These are phyloP conservation scores for Oxyria digyna DNA, from an alignment of 148 eudicot genomes.

Conservation along the genomic window DNA sequence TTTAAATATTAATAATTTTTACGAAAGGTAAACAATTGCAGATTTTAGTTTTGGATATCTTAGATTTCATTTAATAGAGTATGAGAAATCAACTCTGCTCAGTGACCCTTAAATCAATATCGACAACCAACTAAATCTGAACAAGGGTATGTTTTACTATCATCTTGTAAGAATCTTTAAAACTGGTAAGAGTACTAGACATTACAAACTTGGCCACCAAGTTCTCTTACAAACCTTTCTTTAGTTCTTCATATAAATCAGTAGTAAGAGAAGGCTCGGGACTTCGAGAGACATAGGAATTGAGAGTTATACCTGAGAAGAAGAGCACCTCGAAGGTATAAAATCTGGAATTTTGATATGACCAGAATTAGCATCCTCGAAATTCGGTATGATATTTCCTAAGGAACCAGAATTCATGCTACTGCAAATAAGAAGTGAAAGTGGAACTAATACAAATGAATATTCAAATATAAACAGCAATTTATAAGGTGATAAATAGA, in stretches of 20 bases:
- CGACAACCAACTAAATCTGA: not conserved
- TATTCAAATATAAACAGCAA: not conserved
- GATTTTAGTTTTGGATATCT: not conserved
- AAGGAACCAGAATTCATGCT: slow-evolving; percentile 11
- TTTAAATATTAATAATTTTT: not conserved
- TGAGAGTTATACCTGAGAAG: slow-evolving; percentile 29
- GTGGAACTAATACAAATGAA: not conserved
- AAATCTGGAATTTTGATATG: slow-evolving; percentile 10
- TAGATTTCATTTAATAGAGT: not conserved
- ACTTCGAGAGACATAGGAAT: not conserved
- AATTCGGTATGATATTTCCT: not conserved
- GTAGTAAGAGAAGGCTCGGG: slow-evolving; percentile 2
- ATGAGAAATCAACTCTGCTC: not conserved
- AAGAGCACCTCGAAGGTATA: slow-evolving; percentile 22
- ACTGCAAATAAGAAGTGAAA: slow-evolving; percentile 13
- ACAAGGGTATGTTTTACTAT: not conserved
- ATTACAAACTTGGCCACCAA: not conserved
- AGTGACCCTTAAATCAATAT: not conserved
- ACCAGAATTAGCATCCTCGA: slow-evolving; percentile 12
- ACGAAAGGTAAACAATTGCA: not conserved
- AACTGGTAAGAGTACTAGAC: not conserved
- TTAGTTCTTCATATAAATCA: not conserved
- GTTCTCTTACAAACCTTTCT: not conserved
- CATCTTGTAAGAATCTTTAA: not conserved
- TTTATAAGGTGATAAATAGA: not conserved